A percentile compares a stretch with the other conserved stretches of the same genome.
Conservation (phyloP, 2,329 filamentous ascomycete species). For the Acephala macrosclerotiorum region DNA sequence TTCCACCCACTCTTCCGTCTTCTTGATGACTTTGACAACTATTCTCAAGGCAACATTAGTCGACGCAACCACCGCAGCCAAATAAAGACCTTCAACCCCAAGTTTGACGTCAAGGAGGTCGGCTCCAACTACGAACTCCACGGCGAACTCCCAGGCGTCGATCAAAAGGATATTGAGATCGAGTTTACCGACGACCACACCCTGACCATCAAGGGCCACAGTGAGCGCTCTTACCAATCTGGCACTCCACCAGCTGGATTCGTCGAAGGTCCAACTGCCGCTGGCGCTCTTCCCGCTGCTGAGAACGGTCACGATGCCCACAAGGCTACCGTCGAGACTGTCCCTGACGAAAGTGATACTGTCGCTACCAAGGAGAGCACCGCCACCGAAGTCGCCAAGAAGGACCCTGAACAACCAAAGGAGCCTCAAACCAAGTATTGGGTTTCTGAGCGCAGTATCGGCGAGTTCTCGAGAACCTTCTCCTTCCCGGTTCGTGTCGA, state of each 20-base stretch:
- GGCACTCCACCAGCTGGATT: constrained; percentile 52
- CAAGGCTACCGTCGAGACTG: constrained; percentile 64
- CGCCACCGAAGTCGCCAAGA: constrained; percentile 20
- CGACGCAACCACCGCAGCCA: constrained; percentile 32
- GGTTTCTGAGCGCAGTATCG: constrained; percentile 70
- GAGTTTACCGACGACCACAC: constrained; percentile 83
- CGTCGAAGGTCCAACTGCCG: constrained; percentile 51
- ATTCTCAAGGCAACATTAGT: constrained; percentile 42
- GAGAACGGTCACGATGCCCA: constrained; percentile 33
- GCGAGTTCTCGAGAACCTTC: constrained; percentile 73
- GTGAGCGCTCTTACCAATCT: constrained; percentile 67
- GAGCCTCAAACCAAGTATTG: constrained; percentile 67
- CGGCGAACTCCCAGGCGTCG: constrained; percentile 79
- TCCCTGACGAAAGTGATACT: constrained; percentile 35
- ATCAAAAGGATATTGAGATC: constrained; percentile 76
- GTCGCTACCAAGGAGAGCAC: constrained; percentile 28
- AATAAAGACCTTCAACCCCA: constrained; percentile 69
- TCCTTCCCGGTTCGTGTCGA: constrained; percentile 71
- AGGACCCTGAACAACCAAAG: constrained; percentile 22
- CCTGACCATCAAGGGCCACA: constrained; percentile 72
- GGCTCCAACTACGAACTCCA: constrained; percentile 76
- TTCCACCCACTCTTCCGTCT: constrained; percentile 69
- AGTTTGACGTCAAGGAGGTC: constrained; percentile 80
- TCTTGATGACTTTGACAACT: constrained; percentile 68
- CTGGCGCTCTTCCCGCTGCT: constrained; percentile 52